These are phyloP conservation scores for Sarcocystis neurona DNA, from an alignment of 169 alveolate species.

Conservation along the genomic window DNA sequence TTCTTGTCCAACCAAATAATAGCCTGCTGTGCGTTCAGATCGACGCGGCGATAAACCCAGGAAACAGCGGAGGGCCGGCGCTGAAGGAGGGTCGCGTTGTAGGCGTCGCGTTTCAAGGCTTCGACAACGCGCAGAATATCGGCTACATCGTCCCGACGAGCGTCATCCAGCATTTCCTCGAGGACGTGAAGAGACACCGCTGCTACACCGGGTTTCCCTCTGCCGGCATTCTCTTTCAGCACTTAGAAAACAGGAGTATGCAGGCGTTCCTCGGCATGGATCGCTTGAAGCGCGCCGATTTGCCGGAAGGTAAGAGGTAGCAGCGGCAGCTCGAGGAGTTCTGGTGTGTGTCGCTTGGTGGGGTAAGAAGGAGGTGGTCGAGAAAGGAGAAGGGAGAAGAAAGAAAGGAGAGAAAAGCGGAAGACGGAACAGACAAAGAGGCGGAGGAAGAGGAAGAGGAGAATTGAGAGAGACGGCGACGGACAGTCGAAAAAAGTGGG, in stretches of 20 bases:
- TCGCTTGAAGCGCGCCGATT: slow-evolving; percentile 45
- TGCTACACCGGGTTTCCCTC: slow-evolving; percentile 79
- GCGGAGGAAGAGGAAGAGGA: not conserved
- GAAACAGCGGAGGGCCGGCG: slow-evolving; percentile 89
- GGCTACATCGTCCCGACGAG: slow-evolving; percentile 80
- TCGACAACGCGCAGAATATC: slow-evolving; percentile 81
- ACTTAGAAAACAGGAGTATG: slow-evolving; percentile 74
- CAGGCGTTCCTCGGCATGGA: slow-evolving; percentile 71
- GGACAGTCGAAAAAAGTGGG: no score
- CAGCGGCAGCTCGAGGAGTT: not conserved
- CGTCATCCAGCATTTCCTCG: slow-evolving; percentile 75
- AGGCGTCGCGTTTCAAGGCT: slow-evolving; percentile 86
- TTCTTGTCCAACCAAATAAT: no score
- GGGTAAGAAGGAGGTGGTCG: no score
- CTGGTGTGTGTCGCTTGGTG: no score
- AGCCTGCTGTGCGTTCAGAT: slow-evolving; percentile 85
- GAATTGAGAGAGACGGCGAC: not conserved
- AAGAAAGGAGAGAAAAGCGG: not conserved
- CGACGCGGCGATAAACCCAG: slow-evolving; percentile 90
- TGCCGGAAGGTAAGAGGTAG: not conserved
- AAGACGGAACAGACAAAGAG: not conserved
- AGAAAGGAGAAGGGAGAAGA: not conserved
- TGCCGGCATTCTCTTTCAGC: slow-evolving; percentile 79
- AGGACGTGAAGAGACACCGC: slow-evolving; percentile 66
- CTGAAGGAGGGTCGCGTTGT: slow-evolving; percentile 81